Percentiles rank a stretch among this genome's conserved stretches.
Evolutionary conservation across 768 basidiomycete genomes (phyloP).

Genomic region (Agrocybe praecox): DNA sequence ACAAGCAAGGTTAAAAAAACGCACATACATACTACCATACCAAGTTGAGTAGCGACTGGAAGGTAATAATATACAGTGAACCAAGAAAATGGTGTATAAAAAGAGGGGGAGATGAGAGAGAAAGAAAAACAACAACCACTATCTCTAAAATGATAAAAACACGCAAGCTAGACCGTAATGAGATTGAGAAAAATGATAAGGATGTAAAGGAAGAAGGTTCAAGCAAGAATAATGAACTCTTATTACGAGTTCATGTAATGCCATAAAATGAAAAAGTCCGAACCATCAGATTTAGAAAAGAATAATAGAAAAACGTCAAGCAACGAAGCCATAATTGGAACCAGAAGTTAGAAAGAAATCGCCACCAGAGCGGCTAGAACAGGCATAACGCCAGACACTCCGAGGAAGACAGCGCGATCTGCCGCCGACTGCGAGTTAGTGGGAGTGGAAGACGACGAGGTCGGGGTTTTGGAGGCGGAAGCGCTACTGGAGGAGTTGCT

Average conservation of each 20-base stretch:
- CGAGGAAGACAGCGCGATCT: conserved; percentile 15
- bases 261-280: not conserved
- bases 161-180: not conserved
- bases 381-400: conserved; percentile 14
- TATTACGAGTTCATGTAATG: not conserved
- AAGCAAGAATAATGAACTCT: not conserved
- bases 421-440: conserved; percentile 10
- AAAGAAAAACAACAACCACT: not conserved
- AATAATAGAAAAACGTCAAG: not conserved
- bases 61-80: too few species aligned
- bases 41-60: too few species aligned
- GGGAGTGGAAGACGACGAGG: conserved; percentile 3
- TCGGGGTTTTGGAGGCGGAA: conserved; percentile 9
- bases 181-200: not conserved
- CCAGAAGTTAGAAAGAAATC: conserved; percentile 9
- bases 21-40: too few species aligned
- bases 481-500: conserved; percentile 6
- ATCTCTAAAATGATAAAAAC: not conserved
- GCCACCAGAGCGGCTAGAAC: conserved; percentile 10
- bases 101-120: not conserved
- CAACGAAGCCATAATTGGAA: not conserved
- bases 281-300: not conserved
- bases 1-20: too few species aligned
- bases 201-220: not conserved
- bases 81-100: too few species aligned